Evolutionary conservation across 2,329 filamentous ascomycete genomes (phyloP).

Genomic region (Coniella lustricola): DNA sequence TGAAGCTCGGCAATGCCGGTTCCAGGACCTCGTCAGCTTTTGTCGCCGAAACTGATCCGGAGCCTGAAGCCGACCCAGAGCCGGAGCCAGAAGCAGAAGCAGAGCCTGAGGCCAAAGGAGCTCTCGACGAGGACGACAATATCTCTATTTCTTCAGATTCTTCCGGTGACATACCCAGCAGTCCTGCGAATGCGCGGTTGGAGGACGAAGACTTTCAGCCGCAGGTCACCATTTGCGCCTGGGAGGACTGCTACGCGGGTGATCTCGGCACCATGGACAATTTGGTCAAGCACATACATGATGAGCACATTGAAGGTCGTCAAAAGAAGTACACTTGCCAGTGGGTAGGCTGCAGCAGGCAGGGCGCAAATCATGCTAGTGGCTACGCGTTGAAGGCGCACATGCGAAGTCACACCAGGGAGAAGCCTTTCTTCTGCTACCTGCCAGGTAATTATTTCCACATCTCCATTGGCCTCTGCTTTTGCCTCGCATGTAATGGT

Average conservation of each 20-base stretch:
- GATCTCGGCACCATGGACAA: conserved; percentile 75
- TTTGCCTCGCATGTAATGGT: not conserved
- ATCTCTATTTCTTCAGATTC: conserved; percentile 62
- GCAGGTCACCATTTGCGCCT: conserved; percentile 70
- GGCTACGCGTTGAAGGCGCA: conserved; percentile 95
- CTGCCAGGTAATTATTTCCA: conserved; percentile 62
- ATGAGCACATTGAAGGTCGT: conserved; percentile 85
- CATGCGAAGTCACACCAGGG: conserved; percentile 94
- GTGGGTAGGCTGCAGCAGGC: conserved; percentile 83
- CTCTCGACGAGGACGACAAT: conserved; percentile 47
- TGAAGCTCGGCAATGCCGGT: conserved; percentile 34
- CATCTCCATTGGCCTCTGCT: not conserved
- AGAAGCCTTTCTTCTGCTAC: conserved; percentile 97
- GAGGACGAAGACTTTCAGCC: conserved; percentile 72
- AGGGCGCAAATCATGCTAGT: conserved; percentile 86
- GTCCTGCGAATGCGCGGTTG: conserved; percentile 56
- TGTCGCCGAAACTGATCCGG: conserved; percentile 37
- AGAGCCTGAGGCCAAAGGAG: conserved; percentile 37
- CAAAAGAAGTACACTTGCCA: conserved; percentile 99
- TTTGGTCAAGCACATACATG: conserved; percentile 77
- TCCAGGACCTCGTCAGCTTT: conserved; percentile 40
- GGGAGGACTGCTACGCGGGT: conserved; percentile 66
- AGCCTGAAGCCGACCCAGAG: conserved; percentile 45
- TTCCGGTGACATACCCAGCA: conserved; percentile 73
- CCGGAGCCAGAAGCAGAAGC: conserved; percentile 39